These are phyloP conservation scores for Zasmidium cellare DNA, from an alignment of 2,329 filamentous ascomycete genomes.

Conservation along the genomic window DNA sequence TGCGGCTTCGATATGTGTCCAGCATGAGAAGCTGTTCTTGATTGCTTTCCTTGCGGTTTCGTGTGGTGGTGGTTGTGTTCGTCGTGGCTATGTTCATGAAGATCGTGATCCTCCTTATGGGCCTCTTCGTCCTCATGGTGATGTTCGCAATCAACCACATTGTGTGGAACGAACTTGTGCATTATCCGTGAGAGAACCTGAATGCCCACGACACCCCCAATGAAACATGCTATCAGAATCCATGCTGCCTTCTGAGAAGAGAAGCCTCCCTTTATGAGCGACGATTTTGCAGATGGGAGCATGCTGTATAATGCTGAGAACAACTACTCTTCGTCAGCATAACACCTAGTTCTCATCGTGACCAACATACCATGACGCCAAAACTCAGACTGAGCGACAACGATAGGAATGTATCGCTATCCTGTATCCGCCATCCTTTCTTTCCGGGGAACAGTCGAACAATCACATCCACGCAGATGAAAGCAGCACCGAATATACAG, in stretches of 20 bases:
- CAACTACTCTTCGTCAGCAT: conserved; percentile 55
- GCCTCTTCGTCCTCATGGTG: conserved; percentile 63
- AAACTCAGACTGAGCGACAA: conserved; percentile 89
- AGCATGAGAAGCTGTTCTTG: conserved; percentile 20
- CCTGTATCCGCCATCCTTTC: conserved; percentile 79
- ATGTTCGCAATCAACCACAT: conserved; percentile 79
- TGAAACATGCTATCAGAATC: conserved; percentile 68
- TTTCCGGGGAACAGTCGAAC: conserved; percentile 71
- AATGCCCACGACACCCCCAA: conserved; percentile 72
- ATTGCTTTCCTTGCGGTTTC: conserved; percentile 5
- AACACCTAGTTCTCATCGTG: neutral
- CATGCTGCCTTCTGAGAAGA: conserved; percentile 67
- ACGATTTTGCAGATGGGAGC: conserved; percentile 80
- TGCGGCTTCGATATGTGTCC: conserved; percentile 16
- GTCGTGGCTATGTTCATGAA: conserved; percentile 26
- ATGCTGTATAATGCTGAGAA: conserved; percentile 93
- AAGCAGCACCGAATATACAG: conserved; percentile 69
- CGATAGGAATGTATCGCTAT: conserved; percentile 85
- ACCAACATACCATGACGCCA: conserved; percentile 78
- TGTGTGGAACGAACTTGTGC: conserved; percentile 73
- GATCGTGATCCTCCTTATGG: conserved; percentile 25
- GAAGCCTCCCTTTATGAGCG: conserved; percentile 70
- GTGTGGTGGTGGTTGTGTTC: conserved; percentile 29
- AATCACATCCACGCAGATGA: conserved; percentile 84
- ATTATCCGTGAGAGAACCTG: conserved; percentile 70